These are phyloP conservation scores for Remersonia thermophila DNA, from an alignment of 2,329 filamentous ascomycete genomes.

Conservation along the genomic window DNA sequence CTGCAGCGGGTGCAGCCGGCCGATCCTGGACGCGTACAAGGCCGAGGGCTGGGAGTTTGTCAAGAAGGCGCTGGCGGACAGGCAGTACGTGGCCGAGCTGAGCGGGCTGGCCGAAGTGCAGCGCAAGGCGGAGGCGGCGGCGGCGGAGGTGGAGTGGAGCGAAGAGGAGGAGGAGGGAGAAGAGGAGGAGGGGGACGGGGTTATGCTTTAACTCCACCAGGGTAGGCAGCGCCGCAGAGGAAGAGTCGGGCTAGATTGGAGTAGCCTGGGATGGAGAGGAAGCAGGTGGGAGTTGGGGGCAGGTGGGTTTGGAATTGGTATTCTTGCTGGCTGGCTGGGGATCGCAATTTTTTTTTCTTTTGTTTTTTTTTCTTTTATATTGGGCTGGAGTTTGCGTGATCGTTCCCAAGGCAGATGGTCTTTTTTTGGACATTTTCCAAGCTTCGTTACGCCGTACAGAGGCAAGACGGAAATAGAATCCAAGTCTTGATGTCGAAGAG, in stretches of 20 bases:
- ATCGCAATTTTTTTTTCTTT: no score
- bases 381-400: no score
- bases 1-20: slow-evolving; percentile 68
- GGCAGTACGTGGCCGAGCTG: slow-evolving; percentile 66
- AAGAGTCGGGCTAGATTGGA: background rate
- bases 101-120: slow-evolving; percentile 64
- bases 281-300: background rate
- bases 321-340: no score
- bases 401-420: no score
- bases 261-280: background rate
- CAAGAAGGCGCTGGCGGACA: slow-evolving; percentile 59
- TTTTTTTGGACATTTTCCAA: no score
- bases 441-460: no score
- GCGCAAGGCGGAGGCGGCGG: slow-evolving; percentile 40
- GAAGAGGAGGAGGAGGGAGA: slow-evolving; percentile 38
- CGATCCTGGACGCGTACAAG: slow-evolving; percentile 56
- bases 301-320: background rate
- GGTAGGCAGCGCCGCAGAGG: no score
- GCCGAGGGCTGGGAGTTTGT: slow-evolving; percentile 65
- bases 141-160: slow-evolving; percentile 47
- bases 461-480: no score
- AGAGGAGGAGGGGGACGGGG: slow-evolving; percentile 19
- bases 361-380: no score
- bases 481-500: no score
- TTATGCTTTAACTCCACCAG: slow-evolving; percentile 11